These are phyloP conservation scores for Limonium bicolor DNA, from an alignment of 148 eudicot genomes.

Conservation along the genomic window DNA sequence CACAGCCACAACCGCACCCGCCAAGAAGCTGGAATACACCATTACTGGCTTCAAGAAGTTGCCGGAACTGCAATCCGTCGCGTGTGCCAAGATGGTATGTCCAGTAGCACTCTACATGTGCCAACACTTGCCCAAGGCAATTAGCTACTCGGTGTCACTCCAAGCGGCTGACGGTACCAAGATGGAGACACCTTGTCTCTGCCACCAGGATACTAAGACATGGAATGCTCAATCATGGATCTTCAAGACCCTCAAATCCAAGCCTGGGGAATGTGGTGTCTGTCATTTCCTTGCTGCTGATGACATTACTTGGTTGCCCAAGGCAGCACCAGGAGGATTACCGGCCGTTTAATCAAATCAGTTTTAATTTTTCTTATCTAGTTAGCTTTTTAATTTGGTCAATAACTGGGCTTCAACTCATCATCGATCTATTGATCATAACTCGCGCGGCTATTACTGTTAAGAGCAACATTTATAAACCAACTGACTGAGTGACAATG, in stretches of 20 bases:
- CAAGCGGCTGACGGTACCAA: slow-evolving; percentile 6
- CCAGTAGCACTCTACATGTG: slow-evolving; percentile 18
- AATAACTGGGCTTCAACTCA: no score
- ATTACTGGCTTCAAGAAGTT: not conserved
- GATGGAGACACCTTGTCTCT: slow-evolving; percentile 11
- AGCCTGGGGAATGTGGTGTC: slow-evolving; percentile 16
- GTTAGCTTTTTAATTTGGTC: no score
- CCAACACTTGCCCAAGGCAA: slow-evolving; percentile 4
- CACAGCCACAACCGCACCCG: not conserved
- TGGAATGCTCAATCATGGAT: slow-evolving; percentile 29
- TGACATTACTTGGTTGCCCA: slow-evolving; percentile 20
- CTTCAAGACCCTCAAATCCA: slow-evolving; percentile 17
- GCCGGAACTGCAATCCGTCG: not conserved
- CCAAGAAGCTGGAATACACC: not conserved
- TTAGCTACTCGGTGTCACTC: slow-evolving; percentile 11
- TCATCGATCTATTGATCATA: no score
- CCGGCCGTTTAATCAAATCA: no score
- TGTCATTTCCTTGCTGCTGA: slow-evolving; percentile 23
- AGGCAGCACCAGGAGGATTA: not conserved
- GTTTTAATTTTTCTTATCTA: no score
- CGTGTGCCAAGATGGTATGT: slow-evolving; percentile 18
- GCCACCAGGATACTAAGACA: slow-evolving; percentile 17
- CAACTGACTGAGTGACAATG: no score
- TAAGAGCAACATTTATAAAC: no score
- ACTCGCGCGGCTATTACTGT: no score